These are phyloP conservation scores for Fusarium virguliforme DNA, from an alignment of 2,329 filamentous ascomycete genomes.

Conservation along the genomic window DNA sequence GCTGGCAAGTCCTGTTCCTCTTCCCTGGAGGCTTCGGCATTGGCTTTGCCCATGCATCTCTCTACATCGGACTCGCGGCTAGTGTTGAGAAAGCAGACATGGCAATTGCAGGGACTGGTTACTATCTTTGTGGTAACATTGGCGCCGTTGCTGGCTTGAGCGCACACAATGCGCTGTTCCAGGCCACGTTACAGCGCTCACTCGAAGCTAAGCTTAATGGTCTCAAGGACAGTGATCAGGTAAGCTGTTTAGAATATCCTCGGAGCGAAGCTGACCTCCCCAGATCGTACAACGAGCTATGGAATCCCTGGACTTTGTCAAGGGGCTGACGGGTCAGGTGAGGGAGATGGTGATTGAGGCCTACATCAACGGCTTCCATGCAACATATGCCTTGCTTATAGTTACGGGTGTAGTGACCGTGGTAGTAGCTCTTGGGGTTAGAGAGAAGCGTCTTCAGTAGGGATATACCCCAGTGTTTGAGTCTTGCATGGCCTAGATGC, in stretches of 20 bases:
- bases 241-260: not conserved
- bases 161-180: conserved; percentile 18
- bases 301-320: conserved; percentile 6
- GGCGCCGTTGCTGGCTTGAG: conserved; percentile 20
- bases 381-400: conserved; percentile 5
- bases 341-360: conserved; percentile 6
- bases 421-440: not conserved
- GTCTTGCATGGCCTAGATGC: too few relatives aligned
- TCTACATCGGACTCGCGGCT: conserved; percentile 1
- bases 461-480: not conserved
- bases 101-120: not conserved
- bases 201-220: not conserved
- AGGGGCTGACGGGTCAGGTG: not conserved
- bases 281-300: conserved; percentile 3
- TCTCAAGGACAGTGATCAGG: not conserved
- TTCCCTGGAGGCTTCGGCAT: conserved; percentile 22
- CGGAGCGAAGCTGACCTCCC: not conserved
- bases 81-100: not conserved
- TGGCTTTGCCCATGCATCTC: conserved; percentile 13
- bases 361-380: conserved; percentile 40
- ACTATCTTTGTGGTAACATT: conserved; percentile 9
- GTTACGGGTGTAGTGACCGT: not conserved
- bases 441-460: conserved; percentile 6
- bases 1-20: conserved; percentile 9
- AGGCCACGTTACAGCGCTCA: conserved; percentile 1